These are phyloP conservation scores for Rhodosporidiobolus sp. DNA, from an alignment of 768 basidiomycete species.

Conservation along the genomic window DNA sequence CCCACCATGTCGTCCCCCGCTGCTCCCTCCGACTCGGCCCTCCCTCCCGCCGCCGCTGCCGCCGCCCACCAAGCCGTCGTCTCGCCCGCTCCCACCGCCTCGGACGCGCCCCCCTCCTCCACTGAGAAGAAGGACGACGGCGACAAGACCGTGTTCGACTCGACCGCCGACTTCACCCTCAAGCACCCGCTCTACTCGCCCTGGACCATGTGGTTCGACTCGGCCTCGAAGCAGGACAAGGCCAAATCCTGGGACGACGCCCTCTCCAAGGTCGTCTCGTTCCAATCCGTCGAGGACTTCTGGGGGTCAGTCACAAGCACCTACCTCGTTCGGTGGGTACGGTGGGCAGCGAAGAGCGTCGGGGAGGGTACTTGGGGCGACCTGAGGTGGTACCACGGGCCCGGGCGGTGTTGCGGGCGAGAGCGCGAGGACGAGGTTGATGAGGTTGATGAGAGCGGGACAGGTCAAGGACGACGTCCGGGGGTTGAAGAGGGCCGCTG, in stretches of 20 bases:
- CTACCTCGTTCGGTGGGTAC: too few species aligned
- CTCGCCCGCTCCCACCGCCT: too few species aligned
- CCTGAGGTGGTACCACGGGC: background rate
- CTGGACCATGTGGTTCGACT: slow-evolving; percentile 94
- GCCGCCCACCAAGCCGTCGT: slow-evolving; percentile 27
- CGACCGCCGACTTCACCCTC: slow-evolving; percentile 90
- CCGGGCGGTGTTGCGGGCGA: background rate
- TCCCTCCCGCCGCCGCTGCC: slow-evolving; percentile 17
- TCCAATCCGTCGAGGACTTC: slow-evolving; percentile 97
- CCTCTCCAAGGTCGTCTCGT: slow-evolving; percentile 90
- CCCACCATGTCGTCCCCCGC: background rate
- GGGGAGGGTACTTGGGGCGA: too few species aligned
- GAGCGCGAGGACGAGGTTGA: background rate
- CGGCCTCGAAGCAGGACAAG: slow-evolving; percentile 69
- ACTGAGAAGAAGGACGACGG: slow-evolving; percentile 48
- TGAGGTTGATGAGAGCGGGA: too few species aligned
- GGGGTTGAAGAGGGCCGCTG: too few species aligned
- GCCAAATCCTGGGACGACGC: slow-evolving; percentile 89
- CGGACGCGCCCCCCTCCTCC: background rate
- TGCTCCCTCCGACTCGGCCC: slow-evolving; percentile 9
- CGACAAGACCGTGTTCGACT: slow-evolving; percentile 88
- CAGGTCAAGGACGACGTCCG: too few species aligned
- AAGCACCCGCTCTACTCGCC: slow-evolving; percentile 60
- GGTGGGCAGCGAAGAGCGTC: too few species aligned
- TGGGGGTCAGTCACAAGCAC: slow-evolving; percentile 76